Evolutionary conservation across 2,329 filamentous ascomycete genomes (phyloP), one percentile per base, ranked within the genome.

Genomic region (Colletotrichum acutatum): DNA sequence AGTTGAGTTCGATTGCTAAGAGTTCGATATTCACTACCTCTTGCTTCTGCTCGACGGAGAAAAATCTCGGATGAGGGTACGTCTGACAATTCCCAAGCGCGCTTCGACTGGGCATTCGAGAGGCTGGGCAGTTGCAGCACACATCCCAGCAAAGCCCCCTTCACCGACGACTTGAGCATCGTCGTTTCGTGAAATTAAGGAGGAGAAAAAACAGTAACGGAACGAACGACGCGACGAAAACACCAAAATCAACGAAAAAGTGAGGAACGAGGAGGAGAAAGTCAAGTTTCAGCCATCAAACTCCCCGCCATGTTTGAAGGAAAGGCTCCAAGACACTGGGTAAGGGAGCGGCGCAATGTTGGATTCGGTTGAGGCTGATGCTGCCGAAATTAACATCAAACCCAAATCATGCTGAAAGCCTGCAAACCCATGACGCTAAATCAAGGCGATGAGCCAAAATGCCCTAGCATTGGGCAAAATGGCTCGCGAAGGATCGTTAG

Each of bases 401-500:
- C 42, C 42, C 19, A 30, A 49, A 16, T 12, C 30, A 53, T n/a
- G 32, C 52, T 30, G 8, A 16, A 22, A 16, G 62, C 52, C 16
- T 65, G n/a, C n/a, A 37, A 11, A 19, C 56, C 9, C 7, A 28
- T 30, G 53, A 54, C 63, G 52, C 63, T 49, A 32, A 24, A 26
- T 37, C 6, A 26, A 37, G 7, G 32, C 22, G 22, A 62, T 32
- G 5, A n/a, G 28, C 42, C 37, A 22, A 46, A 16, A 28, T 37
- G 26, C 16, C 16, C 59, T 52, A 9, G 26, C 1, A 46, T 24
- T 37, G 63, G 32, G 54, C 9, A 16, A 42, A 6, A 58, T 16
- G 19, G 22, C 37, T n/a, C n/a, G 42, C 37, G 56, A 60, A 52
- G 54, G 64, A 60, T 60, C 28, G 3, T 59, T 67, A 60, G 64